These are phyloP conservation scores for Exophiala dermatitidis DNA, from an alignment of 2,329 filamentous ascomycete genomes.

Conservation along the genomic window DNA sequence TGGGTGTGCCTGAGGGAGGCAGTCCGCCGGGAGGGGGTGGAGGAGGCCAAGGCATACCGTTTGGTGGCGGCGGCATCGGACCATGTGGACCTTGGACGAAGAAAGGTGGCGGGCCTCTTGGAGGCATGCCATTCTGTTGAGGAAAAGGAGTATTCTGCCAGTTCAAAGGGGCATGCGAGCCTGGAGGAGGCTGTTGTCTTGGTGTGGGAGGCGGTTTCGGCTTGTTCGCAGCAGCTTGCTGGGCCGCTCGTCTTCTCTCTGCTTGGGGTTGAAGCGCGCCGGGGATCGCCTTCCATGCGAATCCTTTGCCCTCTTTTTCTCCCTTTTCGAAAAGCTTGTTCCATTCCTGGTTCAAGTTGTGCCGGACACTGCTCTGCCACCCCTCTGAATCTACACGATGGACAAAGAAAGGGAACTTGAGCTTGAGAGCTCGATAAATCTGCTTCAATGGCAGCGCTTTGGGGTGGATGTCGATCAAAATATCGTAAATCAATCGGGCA, in stretches of 20 bases:
- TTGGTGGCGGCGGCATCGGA: slow-evolving; percentile 22
- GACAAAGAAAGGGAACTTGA: slow-evolving; percentile 54
- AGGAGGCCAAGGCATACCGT: slow-evolving; percentile 22
- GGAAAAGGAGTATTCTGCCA: slow-evolving; percentile 24
- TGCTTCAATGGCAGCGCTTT: slow-evolving; percentile 57
- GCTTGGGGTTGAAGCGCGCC: slow-evolving; percentile 31
- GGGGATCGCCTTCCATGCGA: slow-evolving; percentile 55
- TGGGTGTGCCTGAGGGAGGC: slow-evolving; percentile 8
- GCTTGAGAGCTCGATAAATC: slow-evolving; percentile 58
- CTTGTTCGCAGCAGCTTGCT: slow-evolving; percentile 19
- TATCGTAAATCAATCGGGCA: slow-evolving; percentile 57
- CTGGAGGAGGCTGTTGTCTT: slow-evolving; percentile 17
- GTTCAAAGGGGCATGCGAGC: slow-evolving; percentile 18
- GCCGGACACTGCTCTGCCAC: slow-evolving; percentile 61
- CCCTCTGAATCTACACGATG: slow-evolving; percentile 58
- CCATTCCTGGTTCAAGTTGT: slow-evolving; percentile 54
- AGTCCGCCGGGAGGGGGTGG: slow-evolving; percentile 9
- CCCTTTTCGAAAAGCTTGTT: slow-evolving; percentile 52
- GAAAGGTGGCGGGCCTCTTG: slow-evolving; percentile 18
- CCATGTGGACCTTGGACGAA: slow-evolving; percentile 20
- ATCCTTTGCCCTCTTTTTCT: slow-evolving; percentile 56
- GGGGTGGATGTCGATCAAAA: slow-evolving; percentile 45
- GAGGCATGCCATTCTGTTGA: slow-evolving; percentile 21
- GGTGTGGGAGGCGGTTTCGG: slow-evolving; percentile 21
- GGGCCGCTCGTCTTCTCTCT: slow-evolving; percentile 23